A percentile compares a stretch with the other conserved stretches of the same genome.
Evolutionary conservation across 1,284 basidiomycete genomes (phyloP).

Genomic region (Ganoderma leucocontextum): DNA sequence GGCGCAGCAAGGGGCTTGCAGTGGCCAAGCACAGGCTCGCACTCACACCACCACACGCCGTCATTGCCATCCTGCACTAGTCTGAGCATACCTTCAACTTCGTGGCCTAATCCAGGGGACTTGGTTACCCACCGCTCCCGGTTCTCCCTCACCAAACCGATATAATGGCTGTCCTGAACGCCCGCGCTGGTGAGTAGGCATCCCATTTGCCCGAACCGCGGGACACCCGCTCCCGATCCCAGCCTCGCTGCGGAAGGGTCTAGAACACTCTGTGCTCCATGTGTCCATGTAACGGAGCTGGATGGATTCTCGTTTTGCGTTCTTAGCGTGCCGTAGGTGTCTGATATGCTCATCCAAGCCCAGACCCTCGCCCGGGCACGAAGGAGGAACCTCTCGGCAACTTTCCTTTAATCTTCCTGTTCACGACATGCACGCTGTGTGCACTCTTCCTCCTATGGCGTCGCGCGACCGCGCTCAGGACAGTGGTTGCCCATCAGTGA

Average conservation of each 20-base stretch:
- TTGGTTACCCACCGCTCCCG: background rate
- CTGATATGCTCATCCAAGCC: constrained; percentile 34
- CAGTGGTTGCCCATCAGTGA: constrained; percentile 72
- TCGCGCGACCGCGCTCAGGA: constrained; percentile 61
- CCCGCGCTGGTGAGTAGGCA: background rate
- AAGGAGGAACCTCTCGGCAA: constrained; percentile 74
- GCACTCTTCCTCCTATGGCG: constrained; percentile 73
- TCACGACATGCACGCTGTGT: constrained; percentile 68
- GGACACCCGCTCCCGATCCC: background rate
- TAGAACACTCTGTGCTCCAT: background rate
- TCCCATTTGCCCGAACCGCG: background rate
- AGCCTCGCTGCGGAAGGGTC: background rate
- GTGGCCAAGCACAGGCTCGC: background rate
- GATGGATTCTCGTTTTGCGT: background rate
- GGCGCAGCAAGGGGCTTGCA: background rate
- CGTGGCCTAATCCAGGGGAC: background rate
- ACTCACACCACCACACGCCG: background rate
- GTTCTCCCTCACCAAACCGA: too few relatives aligned
- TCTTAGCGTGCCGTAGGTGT: background rate
- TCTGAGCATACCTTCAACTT: background rate
- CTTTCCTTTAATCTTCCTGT: constrained; percentile 60
- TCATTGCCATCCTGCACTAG: too few relatives aligned
- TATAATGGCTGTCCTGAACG: constrained; percentile 2
- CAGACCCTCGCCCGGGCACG: constrained; percentile 67
- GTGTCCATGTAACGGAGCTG: background rate